A percentile compares a stretch with the other conserved stretches of the same genome.
phyloP scores from a whole-genome alignment of 306 rosid genomes.

The Herpetospermum pedunculosum region DNA sequence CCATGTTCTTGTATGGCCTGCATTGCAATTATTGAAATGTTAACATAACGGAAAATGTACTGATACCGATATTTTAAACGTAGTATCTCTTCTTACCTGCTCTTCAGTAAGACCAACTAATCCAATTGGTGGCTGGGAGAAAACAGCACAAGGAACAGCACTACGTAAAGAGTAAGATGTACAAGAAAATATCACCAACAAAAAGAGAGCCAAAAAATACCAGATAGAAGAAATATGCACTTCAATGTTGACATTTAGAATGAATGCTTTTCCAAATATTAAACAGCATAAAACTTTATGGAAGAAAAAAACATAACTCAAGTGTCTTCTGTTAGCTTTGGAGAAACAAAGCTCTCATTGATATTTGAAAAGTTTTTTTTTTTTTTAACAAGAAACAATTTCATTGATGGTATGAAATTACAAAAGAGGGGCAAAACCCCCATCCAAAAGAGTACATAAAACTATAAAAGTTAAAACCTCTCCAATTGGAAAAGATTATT shows the following conservation, averaged over 20 bases:
- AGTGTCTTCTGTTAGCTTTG: neutral
- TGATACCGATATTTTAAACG: constrained; percentile 2
- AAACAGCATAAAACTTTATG: neutral
- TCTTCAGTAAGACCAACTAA: constrained; percentile 92
- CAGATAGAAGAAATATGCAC: neutral
- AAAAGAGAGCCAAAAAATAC: neutral
- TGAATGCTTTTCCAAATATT: neutral
- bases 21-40: constrained; percentile 10
- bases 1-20: constrained; percentile 76
- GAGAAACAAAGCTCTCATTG: neutral
- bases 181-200: neutral
- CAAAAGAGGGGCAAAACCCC: too few relatives aligned
- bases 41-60: neutral
- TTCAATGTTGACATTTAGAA: neutral
- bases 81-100: constrained; percentile 37
- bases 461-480: too few relatives aligned
- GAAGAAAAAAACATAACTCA: neutral
- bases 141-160: constrained; percentile 89
- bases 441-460: too few relatives aligned
- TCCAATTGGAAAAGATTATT: too few relatives aligned
- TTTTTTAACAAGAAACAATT: too few relatives aligned
- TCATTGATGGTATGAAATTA: too few relatives aligned
- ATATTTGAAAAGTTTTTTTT: too few relatives aligned
- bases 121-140: constrained; percentile 95
- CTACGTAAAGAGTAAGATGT: constrained; percentile 27